Conservation (phyloP, 2,329 filamentous ascomycete genomes). For the Botrytis pseudocinerea region DNA sequence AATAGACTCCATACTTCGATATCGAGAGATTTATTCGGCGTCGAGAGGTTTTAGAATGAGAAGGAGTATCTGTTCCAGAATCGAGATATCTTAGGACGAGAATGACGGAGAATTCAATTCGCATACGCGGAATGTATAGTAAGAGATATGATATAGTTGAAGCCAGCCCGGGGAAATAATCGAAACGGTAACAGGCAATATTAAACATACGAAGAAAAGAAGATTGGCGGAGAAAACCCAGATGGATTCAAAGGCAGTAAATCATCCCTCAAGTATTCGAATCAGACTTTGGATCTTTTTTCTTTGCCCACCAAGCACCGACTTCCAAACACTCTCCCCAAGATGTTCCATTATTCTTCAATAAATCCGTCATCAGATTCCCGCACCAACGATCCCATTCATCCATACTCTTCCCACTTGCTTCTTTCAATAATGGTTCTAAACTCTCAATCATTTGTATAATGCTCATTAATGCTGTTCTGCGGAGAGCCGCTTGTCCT, state of each 20-base stretch:
- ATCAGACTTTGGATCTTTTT: conserved; percentile 60
- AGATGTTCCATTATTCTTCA: conserved; percentile 74
- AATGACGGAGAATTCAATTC: neutral
- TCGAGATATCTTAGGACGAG: neutral
- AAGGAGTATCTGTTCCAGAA: neutral
- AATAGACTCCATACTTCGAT: neutral
- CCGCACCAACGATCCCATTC: conserved; percentile 92
- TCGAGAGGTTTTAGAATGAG: neutral
- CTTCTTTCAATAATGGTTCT: conserved; percentile 78
- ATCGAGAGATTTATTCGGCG: neutral
- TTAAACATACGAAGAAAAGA: neutral
- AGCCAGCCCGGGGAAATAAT: neutral
- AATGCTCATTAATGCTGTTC: conserved; percentile 78
- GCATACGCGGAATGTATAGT: neutral
- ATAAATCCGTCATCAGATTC: conserved; percentile 81
- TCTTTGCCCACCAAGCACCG: conserved; percentile 87
- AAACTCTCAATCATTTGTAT: conserved; percentile 83
- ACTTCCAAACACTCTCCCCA: conserved; percentile 85
- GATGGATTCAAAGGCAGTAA: neutral
- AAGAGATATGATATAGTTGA: neutral
- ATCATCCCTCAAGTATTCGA: conserved; percentile 3
- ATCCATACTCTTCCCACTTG: conserved; percentile 82
- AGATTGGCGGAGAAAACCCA: neutral
- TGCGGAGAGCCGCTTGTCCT: conserved; percentile 71
- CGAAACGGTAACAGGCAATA: neutral